A percentile compares a stretch with the other conserved stretches of the same genome.
phyloP scores from a whole-genome alignment of 371 early-diverging fungal species.

The Mortierella sp. region DNA sequence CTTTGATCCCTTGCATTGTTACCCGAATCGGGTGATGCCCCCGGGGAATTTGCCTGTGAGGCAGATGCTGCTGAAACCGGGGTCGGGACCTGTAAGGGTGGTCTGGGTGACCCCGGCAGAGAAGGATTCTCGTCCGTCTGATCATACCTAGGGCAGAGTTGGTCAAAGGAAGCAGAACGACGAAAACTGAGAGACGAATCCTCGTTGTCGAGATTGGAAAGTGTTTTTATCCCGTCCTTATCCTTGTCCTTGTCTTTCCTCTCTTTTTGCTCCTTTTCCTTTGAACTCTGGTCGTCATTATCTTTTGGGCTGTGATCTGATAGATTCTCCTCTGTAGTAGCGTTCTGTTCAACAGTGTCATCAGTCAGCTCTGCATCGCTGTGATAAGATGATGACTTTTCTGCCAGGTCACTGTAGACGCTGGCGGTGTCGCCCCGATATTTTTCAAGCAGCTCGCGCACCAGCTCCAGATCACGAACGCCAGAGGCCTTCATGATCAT shows the following conservation, averaged over 20 bases:
- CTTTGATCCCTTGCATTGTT: neutral
- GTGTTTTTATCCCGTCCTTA: neutral
- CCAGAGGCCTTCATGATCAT: slow-evolving; percentile 38
- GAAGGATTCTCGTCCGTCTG: neutral
- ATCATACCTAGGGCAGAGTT: slow-evolving; percentile 1
- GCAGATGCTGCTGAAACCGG: neutral
- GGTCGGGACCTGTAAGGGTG: neutral
- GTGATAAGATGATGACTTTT: slow-evolving; percentile 37
- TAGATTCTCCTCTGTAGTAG: no score
- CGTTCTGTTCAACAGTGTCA: neutral
- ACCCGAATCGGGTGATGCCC: neutral
- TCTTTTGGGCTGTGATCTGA: neutral
- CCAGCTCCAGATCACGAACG: slow-evolving; percentile 55
- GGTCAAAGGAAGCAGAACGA: neutral
- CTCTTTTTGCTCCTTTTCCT: neutral
- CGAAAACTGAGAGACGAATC: no score
- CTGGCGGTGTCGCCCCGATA: slow-evolving; percentile 60
- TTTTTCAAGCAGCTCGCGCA: slow-evolving; percentile 64
- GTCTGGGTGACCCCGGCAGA: neutral
- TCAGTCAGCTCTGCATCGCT: neutral
- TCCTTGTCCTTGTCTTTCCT: neutral
- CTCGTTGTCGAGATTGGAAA: neutral
- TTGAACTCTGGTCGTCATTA: neutral
- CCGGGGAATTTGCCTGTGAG: neutral
- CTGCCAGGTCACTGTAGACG: slow-evolving; percentile 68